Conservation (phyloP, 305 asterid species). For the Lippia alba region DNA sequence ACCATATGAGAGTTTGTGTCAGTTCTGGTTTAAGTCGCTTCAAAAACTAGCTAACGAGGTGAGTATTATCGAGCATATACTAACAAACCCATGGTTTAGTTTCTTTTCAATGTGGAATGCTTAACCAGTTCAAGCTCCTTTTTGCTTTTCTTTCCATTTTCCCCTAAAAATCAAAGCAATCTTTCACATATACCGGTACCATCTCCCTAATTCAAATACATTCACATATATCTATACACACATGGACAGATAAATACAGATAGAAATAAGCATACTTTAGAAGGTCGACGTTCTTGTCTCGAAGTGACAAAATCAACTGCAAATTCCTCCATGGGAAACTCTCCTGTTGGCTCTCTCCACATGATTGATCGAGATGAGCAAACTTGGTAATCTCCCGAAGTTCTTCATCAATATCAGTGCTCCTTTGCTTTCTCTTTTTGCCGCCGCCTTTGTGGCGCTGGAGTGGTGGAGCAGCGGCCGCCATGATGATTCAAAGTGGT, state of each 20-base stretch:
- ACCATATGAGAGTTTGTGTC: too few relatives aligned
- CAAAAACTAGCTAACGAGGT: too few relatives aligned
- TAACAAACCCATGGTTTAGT: too few relatives aligned
- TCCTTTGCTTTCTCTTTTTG: conserved; percentile 63
- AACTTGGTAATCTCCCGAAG: conserved; percentile 43
- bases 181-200: neutral
- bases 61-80: too few relatives aligned
- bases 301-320: conserved; percentile 59
- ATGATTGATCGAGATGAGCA: conserved; percentile 40
- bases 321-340: conserved; percentile 71
- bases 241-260: neutral
- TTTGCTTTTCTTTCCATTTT: neutral
- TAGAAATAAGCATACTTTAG: conserved; percentile 42
- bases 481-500: conserved; percentile 27
- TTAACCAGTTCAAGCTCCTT: neutral
- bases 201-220: conserved; percentile 6
- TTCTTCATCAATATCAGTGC: conserved; percentile 35
- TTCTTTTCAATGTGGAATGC: too few relatives aligned
- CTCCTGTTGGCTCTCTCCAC: conserved; percentile 32
- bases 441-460: conserved; percentile 19
- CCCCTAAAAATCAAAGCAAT: neutral
- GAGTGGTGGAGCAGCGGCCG: conserved; percentile 8
- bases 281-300: conserved; percentile 54
- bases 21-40: too few relatives aligned
- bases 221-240: neutral